Base-by-base conservation (phyloP, 805 yeast species). In the Spathaspora sp. region DNA sequence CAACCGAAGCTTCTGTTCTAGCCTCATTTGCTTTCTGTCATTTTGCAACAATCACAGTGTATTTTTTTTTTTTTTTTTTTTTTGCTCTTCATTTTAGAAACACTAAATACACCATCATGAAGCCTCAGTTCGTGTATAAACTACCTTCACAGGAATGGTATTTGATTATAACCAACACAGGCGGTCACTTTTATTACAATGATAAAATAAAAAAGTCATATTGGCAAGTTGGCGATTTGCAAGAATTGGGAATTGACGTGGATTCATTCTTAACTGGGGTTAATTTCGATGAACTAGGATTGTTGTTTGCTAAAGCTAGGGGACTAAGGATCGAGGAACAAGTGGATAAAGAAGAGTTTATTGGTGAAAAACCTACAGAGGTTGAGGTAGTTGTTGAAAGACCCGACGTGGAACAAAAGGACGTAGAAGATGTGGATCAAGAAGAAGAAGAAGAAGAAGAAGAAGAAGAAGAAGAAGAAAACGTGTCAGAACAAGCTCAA, bases 191-290 rank as follows among this genome's bases (percentile, higher is more conserved):
- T 51, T 71, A 71, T 56, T 71, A 58, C 52, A 61, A 70, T 54
- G 38, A 49, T 12, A 48, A 20, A 1, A 50, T 54, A 4, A 52
- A 53, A 18, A 20, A 48, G 19, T 64, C 74, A 6, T 67, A 60
- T 46, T 71, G 76, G 76, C 75, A 70, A 56, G 51, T 69, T 23
- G 44, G 55, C 14, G 74, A 70, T 44, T 47, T 70, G 1, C 42
- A 52, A 19, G 35, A 48, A 3, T 45, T 43, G 32, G 61, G 61
- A 17, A 63, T 59, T 35, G 68, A 68, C 28, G 58, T 60, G 18
- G 55, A 54, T 3, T 56, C 52, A 38, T 60, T 70, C 28, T 52
- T 58, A 1, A 40, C 48, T 6, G 49, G 55, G 28, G 62, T 71
- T n/a, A 61, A 68, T 45, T 68, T 54, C 49, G 69, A 70, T 46